These are phyloP conservation scores for Colletotrichum coccodes DNA, from an alignment of 2,329 filamentous ascomycete species.

Conservation along the genomic window DNA sequence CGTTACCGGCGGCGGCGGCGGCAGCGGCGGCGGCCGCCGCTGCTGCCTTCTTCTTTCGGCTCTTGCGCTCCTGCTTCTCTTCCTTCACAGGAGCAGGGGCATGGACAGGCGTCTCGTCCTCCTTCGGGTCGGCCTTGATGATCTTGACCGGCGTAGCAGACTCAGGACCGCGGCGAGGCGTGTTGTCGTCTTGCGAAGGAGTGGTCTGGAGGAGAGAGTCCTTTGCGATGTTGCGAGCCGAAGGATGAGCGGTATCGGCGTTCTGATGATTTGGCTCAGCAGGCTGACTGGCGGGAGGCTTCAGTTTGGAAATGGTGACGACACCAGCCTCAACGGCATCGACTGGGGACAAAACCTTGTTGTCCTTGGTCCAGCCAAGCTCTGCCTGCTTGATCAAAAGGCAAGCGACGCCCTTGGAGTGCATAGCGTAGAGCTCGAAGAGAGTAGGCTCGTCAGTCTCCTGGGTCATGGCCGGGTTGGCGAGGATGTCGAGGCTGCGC, in stretches of 20 bases:
- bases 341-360: slow-evolving; percentile 83
- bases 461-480: slow-evolving; percentile 72
- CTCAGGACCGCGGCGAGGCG: slow-evolving; percentile 44
- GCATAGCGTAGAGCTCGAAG: slow-evolving; percentile 97
- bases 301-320: slow-evolving; percentile 79
- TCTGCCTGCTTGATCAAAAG: slow-evolving; percentile 87
- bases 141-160: slow-evolving; percentile 47
- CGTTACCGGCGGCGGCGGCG: slow-evolving; percentile 51
- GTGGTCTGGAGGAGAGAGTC: slow-evolving; percentile 44
- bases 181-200: slow-evolving; percentile 42
- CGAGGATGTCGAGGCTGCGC: slow-evolving; percentile 89
- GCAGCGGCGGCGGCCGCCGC: slow-evolving; percentile 52
- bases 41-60: slow-evolving; percentile 75
- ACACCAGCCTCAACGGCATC: slow-evolving; percentile 80
- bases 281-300: slow-evolving; percentile 58
- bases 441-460: slow-evolving; percentile 77
- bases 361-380: slow-evolving; percentile 90
- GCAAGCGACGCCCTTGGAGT: slow-evolving; percentile 96
- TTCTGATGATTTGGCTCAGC: slow-evolving; percentile 53
- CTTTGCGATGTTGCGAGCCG: slow-evolving; percentile 43
- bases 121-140: slow-evolving; percentile 57
- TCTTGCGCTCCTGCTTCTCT: slow-evolving; percentile 72
- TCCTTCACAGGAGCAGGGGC: slow-evolving; percentile 41
- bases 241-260: slow-evolving; percentile 42
- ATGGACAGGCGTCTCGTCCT: slow-evolving; percentile 55